These are phyloP conservation scores for Rhizopus arrhizus DNA, from an alignment of 371 early-diverging fungal genomes.

Conservation along the genomic window DNA sequence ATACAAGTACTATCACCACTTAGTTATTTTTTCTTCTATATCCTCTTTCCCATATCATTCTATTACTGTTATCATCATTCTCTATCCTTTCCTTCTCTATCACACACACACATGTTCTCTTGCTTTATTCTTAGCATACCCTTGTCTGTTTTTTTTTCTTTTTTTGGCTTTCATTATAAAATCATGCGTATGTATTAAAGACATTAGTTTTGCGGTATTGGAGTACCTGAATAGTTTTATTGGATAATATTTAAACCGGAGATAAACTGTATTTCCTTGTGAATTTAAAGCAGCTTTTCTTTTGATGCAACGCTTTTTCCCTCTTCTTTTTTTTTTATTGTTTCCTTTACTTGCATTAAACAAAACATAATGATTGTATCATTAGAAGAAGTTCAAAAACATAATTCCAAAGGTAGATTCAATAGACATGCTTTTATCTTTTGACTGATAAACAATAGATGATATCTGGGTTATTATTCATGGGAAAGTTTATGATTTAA, in stretches of 20 bases:
- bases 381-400: conserved; percentile 70
- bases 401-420: conserved; percentile 56
- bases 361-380: conserved; percentile 19
- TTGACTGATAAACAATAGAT: conserved; percentile 21
- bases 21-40: too few relatives aligned
- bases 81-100: conserved; percentile 10
- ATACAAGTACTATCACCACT: conserved; percentile 10
- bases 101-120: conserved; percentile 18
- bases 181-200: too few relatives aligned
- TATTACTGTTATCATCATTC: conserved; percentile 3
- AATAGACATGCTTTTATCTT: background rate
- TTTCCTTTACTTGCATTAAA: conserved; percentile 7
- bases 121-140: too few relatives aligned
- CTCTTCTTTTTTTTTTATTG: conserved; percentile 12
- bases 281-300: background rate
- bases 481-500: conserved; percentile 83
- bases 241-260: background rate
- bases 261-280: background rate
- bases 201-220: too few relatives aligned
- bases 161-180: conserved; percentile 1
- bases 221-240: background rate
- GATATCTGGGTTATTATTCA: conserved; percentile 88
- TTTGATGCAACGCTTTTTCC: background rate
- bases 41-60: too few relatives aligned
- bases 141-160: background rate